phyloP scores from a whole-genome alignment of 2,329 filamentous ascomycete species.

The Pezicula radicicola region DNA sequence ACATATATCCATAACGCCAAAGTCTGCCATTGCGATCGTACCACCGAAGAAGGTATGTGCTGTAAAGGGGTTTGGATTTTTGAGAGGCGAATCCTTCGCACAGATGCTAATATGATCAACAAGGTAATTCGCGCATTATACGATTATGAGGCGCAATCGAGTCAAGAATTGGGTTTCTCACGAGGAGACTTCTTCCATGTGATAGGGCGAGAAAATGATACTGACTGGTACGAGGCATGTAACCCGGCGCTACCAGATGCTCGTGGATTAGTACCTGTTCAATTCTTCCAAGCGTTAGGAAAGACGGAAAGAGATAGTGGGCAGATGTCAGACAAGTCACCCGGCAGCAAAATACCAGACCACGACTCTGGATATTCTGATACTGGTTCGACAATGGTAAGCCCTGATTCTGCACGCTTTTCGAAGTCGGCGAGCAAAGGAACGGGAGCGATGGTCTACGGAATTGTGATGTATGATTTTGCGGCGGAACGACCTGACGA shows the following conservation, averaged over 20 bases:
- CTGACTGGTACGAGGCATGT: slow-evolving; percentile 97
- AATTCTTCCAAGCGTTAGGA: slow-evolving; percentile 88
- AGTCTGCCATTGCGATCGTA: slow-evolving; percentile 67
- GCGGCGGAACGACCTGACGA: slow-evolving; percentile 94
- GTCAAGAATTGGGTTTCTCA: slow-evolving; percentile 83
- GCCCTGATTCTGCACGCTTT: slow-evolving; percentile 29
- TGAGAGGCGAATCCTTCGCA: neutral
- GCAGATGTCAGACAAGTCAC: slow-evolving; percentile 55
- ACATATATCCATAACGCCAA: slow-evolving; percentile 65
- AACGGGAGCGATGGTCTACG: slow-evolving; percentile 86
- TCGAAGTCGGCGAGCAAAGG: slow-evolving; percentile 51
- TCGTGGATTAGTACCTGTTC: slow-evolving; percentile 87
- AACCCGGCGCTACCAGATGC: slow-evolving; percentile 87
- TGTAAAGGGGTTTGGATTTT: neutral
- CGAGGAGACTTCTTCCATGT: slow-evolving; percentile 98
- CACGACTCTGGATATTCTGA: slow-evolving; percentile 93
- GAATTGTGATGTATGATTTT: slow-evolving; percentile 96
- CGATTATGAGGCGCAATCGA: slow-evolving; percentile 77
- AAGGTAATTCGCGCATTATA: slow-evolving; percentile 97
- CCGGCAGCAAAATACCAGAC: slow-evolving; percentile 59
- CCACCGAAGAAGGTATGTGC: slow-evolving; percentile 67
- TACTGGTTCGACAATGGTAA: slow-evolving; percentile 29
- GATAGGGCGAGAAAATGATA: slow-evolving; percentile 90
- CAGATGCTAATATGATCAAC: slow-evolving; percentile 10
- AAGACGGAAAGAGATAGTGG: slow-evolving; percentile 89